Base-by-base conservation (phyloP, 164 flowering plant species). In the Malania oleifera region DNA sequence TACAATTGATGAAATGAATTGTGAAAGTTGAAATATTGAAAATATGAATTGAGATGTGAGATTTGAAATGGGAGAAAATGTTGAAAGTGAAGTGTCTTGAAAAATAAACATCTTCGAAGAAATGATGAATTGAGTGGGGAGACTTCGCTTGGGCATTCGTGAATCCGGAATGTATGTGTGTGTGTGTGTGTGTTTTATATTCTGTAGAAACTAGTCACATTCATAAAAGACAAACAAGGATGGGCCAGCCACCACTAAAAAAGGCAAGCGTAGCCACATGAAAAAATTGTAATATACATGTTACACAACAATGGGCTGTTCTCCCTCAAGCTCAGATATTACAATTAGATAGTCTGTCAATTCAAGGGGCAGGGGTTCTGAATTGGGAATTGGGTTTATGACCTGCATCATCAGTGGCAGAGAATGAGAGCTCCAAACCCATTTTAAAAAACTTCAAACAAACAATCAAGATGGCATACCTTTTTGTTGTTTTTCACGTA, bases 271-370 rank as follows among this genome's bases (percentile, higher is more conserved):
- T 17, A 23, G 11, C n/a, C 22, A 57, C 28, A 20, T 28, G 29
- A 2, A 8, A 14, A 10, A 50, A 7, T 17, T 20, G 15, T 20
- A 22, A 10, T 54, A 1, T 35, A 19, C 40, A 67, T 27, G 29
- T 60, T 67, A 74, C 63, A 74, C 0, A 27, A 72, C 10, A 8
- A 81, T 60, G 5, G 93, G 93, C 44, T 77, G 87, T 65, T 79
- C 91, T 61, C 89, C 91, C 68, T 89, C 96, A 48, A 84, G 78
- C 73, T 93, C 99, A 7, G 96, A 90, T 59, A 93, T 93, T 52
- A 90, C 99, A 37, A 93, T 87, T 48, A 90, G 70, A 18, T 85
- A 82, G 62, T 93, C 97, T 7, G 81, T 74, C 74, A 68, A 61
- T 47, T 60, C 80, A 51, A 93, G 87, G 29, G 72, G 69, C 3